A percentile compares a stretch with the other conserved stretches of the same genome.
Evolutionary conservation across 2,329 filamentous ascomycete genomes (phyloP).

Genomic region (Fusarium cyanostomum): DNA sequence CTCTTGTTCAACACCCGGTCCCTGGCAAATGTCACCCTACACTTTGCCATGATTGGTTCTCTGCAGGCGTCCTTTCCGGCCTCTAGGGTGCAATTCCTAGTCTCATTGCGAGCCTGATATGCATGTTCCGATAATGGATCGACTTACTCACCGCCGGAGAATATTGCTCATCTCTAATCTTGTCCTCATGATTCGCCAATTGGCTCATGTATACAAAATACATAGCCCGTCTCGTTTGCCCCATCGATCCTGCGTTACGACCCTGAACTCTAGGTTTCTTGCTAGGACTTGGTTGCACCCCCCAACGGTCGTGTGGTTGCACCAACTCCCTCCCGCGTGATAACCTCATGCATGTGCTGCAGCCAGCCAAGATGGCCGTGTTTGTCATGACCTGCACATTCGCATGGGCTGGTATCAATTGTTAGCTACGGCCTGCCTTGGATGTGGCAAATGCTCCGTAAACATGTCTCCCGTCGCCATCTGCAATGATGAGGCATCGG

Average conservation of each 20-base stretch:
- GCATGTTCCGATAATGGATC: background rate
- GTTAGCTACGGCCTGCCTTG: no score
- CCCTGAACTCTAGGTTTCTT: background rate
- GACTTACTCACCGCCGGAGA: constrained; percentile 2
- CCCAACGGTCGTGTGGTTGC: no score
- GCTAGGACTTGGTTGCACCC: background rate
- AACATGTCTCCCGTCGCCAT: no score
- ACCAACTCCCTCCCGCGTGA: no score
- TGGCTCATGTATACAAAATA: background rate
- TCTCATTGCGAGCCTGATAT: constrained; percentile 1
- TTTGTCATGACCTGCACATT: no score
- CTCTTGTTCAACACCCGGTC: background rate
- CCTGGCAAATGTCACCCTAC: constrained; percentile 10
- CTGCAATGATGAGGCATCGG: no score
- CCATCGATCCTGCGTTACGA: background rate
- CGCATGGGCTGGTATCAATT: no score
- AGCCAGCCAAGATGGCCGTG: background rate
- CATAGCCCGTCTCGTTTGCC: background rate
- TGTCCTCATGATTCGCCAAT: background rate
- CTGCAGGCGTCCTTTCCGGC: background rate
- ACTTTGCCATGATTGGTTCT: constrained; percentile 18
- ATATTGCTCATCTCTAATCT: background rate
- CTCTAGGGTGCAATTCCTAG: background rate
- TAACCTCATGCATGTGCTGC: background rate
- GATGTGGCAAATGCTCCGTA: no score